Base-by-base conservation (phyloP, 192 early-diverging fungal species). In the Chytriomyces sp. region DNA sequence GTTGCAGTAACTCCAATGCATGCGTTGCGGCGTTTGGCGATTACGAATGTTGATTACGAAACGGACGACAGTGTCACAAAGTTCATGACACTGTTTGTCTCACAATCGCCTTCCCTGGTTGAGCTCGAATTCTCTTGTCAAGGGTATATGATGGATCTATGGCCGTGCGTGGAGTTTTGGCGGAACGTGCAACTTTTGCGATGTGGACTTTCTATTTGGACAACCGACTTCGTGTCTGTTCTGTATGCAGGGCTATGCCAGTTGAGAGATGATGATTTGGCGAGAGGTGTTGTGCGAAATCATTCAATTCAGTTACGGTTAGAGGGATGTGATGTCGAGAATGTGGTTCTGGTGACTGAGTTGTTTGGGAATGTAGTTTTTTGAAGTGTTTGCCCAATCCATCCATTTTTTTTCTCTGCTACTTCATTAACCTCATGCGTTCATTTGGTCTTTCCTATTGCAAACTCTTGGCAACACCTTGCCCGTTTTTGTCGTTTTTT, bases 81-180 rank as follows among this genome's bases (percentile, higher is more conserved):
- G 43, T 44, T 73, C 71, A 73, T 73, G 71, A 62, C 59, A 10
- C 8, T 73, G 11, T 24, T 73, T 11, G 24, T 73, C 20, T 23
- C 53, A 16, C 16, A 43, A 28, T 23, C 26, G 2, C 71, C 71
- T 2, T 4, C 45, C 16, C 45, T 73, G 35, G 44, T 7, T 7
- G 10, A 60, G 8, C 71, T 73, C 45, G 59, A 62, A n/a, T 73
- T 73, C 44, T 73, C 71, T 5, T 73, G 71, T 46, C 59, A n/a
- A 60, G 18, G 49, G 16, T 73, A 73, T 48, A 63, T 73, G 71
- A 73, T 73, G 71, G 71, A 73, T 62, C 45, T 73, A 10, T 73
- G 71, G 71, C 71, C 57, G 11, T 73, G 71, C 26, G 28, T 23
- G 7, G 59, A 61, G 44, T 73, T 73, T 45, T 73, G 71, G 71